Base-by-base conservation (phyloP, 2,329 filamentous ascomycete genomes). In the Byssothecium circinans region DNA sequence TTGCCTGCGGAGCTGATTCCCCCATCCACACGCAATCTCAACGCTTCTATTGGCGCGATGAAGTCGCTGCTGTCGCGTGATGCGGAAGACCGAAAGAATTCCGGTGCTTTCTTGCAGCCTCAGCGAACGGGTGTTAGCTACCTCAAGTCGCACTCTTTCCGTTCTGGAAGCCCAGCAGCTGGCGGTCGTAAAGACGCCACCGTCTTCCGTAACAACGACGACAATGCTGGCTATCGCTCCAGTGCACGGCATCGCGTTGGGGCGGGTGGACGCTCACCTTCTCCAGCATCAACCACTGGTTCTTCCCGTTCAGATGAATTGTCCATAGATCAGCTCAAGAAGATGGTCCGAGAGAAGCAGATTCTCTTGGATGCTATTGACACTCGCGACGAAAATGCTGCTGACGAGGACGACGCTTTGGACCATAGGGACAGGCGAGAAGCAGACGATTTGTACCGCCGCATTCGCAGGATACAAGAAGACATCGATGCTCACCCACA, bases 41-140 rank as follows among this genome's bases (percentile, higher is more conserved):
- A 86, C 60, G 89, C 91, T 64, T 95, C 94, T 4, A 91, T 99
- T 53, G 92, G 91, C 43, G 88, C 91, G 2, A 87, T 99, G 68
- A 97, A 96, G 72, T 89, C 85, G 15, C 81, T 97, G 73, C 81
- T 99, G 20, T 87, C 88, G 44, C 84, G 92, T 62, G 92, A 97
- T 73, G 95, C 94, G 0, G 90, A 96, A 63, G 82, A 85, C 49
- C 83, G 94, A 35, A 96, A 96, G 78, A 87, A 85, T 54, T 90
- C 89, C 1, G 92, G 94, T 3, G 92, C 92, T 8, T 88, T 91
- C 60, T 77, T 99, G 52, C 84, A 97, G 50, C 92, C 94, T 3
- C 94, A 97, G 68, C 91, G 90, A 74, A 97, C 94, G 10, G 94
- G 94, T n/a, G 91, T 99, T 15, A 97, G 92, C 74, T 97, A 97